Evolutionary conservation across 495 filamentous ascomycete genomes (phyloP), one percentile per base, ranked within the genome.

Genomic region (Talaromyces trachyspermus): DNA sequence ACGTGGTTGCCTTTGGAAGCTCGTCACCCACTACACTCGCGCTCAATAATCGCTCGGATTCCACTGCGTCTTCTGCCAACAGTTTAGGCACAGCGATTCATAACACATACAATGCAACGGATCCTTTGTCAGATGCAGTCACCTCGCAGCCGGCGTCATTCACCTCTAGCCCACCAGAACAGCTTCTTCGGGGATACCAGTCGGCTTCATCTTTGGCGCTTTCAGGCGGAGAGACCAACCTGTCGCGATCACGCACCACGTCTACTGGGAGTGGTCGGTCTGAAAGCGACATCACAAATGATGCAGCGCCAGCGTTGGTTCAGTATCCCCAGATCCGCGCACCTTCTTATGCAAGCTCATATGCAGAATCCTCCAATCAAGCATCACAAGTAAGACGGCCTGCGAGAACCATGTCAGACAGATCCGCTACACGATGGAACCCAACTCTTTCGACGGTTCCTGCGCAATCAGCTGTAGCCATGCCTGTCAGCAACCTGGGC

Each of bases 381-480:
- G 23, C 54, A 4, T 54, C 57, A 15, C 62, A 33, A 27, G 24
- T 46, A 32, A 42, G 35, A 29, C 32, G 47, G 46, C 51, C 51
- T 52, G 32, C 65, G 51, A 14, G 65, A 60, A 61, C 55, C 35
- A 62, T 59, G 22, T 54, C 58, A 1, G 71, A 72, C 33, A 60
- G 60, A 17, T 59, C 62, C 14, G 65, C 64, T 6, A 65, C 66
- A 44, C 77, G 78, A 66, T 85, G 83, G 78, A 86, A 83, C 60
- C 81, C 83, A 54, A 81, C 85, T 58, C 71, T 89, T 10, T 87
- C 85, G 15, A 82, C 83, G 14, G 83, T 88, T 23, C 74, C 77
- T 43, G 88, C 85, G 17, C 79, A 44, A 44, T 29, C 25, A 1
- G 27, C 19, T 2, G 17, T 15, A n/a, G 26, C 12, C 12, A 30